Evolutionary conservation across 2,329 filamentous ascomycete species (phyloP), one percentile per base, ranked within the genome.

Genomic region (Talaromyces sp.): DNA sequence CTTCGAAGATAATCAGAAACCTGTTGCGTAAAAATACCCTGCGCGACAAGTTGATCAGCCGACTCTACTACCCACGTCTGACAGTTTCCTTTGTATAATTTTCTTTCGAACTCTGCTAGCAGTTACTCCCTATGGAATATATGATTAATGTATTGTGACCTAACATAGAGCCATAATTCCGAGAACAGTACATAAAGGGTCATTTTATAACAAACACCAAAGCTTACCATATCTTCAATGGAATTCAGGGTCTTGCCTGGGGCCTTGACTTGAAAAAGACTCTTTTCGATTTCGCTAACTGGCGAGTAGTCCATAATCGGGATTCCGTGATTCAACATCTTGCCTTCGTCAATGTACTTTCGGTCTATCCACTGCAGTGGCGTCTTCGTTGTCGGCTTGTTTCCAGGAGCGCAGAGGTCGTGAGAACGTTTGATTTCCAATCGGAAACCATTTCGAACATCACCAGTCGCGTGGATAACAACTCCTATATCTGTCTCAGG

Each of bases 41-140:
- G 68, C 3, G n/a, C 43, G 10, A 69, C 65, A 26, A 75, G 68
- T 57, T 71, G 65, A 4, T 70, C 63, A 0, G 71, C 70, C 5
- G 71, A 70, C 58, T 75, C 71, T 6, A 74, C 65, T 55, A 74
- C 70, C 73, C 73, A 76, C 11, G 71, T 74, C 64, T 76, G 71
- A 55, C 73, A 76, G 49, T 75, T 64, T 64, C 32, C 65, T 68
- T 49, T 72, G 71, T n/a, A 35, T 62, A 43, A 74, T 56, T 59
- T 62, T 72, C 29, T 24, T 51, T 14, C 21, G 4, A 54, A 8
- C 19, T n/a, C 51, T 31, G 5, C 26, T 19, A 31, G 26, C 31
- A 29, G 14, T 19, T 29, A 13, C 1, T 3, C 7, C 17, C 35
- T 38, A 8, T n/a, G 7, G 7, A 17, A 38, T 38, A 38, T 38